Evolutionary conservation across 306 rosid species (phyloP), one percentile per base, ranked within the genome.

Genomic region (Ziziphus jujuba): DNA sequence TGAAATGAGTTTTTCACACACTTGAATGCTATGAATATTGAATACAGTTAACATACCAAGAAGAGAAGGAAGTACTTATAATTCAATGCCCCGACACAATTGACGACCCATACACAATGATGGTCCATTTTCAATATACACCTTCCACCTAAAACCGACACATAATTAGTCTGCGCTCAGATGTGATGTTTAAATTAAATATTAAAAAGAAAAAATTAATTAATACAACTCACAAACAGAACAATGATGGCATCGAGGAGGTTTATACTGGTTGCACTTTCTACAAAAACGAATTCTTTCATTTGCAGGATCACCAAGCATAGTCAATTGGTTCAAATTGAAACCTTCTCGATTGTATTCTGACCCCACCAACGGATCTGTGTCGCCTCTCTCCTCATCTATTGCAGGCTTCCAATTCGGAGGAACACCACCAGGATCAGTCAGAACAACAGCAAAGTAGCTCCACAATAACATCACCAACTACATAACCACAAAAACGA

Each of bases 81-180:
- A 74, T 89, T 87, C 81, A 82, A 79, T 7, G 96, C 92, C 51
- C 96, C 96, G 65, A 89, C 92, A 72, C 92, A 87, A 61, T 87
- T 87, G 40, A 87, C 92, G 33, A 89, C 92, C 92, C 92, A 89
- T 24, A 89, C 85, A 72, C 96, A 89, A 58, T 89, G 96, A 73
- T 87, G 96, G 52, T 89, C 96, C 96, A 89, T 84, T 81, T 87
- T 89, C 69, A 89, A 71, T 67, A 89, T 49, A 59, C 96, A 89
- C 77, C 86, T 89, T 69, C 91, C 88, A 81, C 92, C 96, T 89
- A 66, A 71, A 81, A 70, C 66, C 45, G 44, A 47, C 43, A 67
- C 50, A 61, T 7, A 57, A 57, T 76, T 45, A 72, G 74, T 59
- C 51, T 45, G 20, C 5, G 64, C 63, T 21, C 23, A 31, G 3